A percentile compares a stretch with the other conserved stretches of the same genome.
Conservation (phyloP, 1,284 basidiomycete species). For the Ganoderma lucidum region DNA sequence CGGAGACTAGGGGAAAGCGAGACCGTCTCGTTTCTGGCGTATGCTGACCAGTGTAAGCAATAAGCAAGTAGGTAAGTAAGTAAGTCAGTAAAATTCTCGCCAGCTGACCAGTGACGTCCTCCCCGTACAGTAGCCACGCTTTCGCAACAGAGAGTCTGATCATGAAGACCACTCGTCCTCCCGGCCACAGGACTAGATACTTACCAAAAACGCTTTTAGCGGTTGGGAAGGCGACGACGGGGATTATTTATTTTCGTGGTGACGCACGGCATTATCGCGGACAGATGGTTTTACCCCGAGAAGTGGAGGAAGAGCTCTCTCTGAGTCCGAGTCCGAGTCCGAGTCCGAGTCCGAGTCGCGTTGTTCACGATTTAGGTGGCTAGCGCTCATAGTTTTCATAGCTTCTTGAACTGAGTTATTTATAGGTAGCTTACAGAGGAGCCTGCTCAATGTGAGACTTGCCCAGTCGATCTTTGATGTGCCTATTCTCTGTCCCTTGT, state of each 20-base stretch:
- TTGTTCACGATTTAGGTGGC: background rate
- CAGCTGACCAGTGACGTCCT: too few relatives aligned
- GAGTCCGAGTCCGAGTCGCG: constrained; percentile 28
- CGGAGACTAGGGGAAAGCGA: background rate
- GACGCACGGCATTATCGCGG: constrained; percentile 34
- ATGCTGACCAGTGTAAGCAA: background rate
- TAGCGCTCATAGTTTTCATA: constrained; percentile 8
- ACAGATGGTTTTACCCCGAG: constrained; percentile 31
- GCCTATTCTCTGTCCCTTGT: background rate
- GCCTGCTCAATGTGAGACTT: constrained; percentile 39
- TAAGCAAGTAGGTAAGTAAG: too few relatives aligned
- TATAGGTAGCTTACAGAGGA: constrained; percentile 39
- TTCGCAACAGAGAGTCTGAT: too few relatives aligned
- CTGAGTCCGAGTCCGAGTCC: constrained; percentile 24
- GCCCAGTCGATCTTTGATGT: constrained; percentile 36
- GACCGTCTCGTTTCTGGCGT: background rate
- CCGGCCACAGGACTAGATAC: too few relatives aligned
- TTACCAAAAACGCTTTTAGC: too few relatives aligned
- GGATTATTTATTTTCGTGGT: constrained; percentile 26
- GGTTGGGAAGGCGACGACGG: constrained; percentile 28
- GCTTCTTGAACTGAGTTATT: constrained; percentile 39
- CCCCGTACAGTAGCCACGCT: too few relatives aligned
- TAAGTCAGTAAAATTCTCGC: too few relatives aligned
- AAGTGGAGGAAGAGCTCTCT: constrained; percentile 33
- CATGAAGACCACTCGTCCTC: too few relatives aligned